These are phyloP conservation scores for Skeletonema marinoi DNA, from an alignment of 108 stramenopile species.

Conservation along the genomic window DNA sequence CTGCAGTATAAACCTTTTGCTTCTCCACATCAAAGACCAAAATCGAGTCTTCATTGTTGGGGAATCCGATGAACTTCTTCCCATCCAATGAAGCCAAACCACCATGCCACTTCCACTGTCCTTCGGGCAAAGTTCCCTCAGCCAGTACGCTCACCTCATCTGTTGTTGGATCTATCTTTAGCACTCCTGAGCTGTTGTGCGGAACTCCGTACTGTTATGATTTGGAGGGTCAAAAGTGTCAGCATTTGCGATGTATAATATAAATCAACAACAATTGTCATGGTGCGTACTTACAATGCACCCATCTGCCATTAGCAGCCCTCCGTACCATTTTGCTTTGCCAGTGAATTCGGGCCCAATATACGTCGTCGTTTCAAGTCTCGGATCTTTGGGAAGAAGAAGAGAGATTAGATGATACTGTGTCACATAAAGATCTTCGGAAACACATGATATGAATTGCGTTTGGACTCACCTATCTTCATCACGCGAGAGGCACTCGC, in stretches of 20 bases:
- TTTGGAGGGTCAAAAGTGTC: background rate
- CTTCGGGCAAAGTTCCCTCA: slow-evolving; percentile 47
- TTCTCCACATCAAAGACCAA: slow-evolving; percentile 57
- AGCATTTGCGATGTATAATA: too few relatives aligned
- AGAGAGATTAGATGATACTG: too few relatives aligned
- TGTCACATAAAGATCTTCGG: too few relatives aligned
- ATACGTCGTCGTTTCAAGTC: slow-evolving; percentile 42
- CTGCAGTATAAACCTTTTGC: slow-evolving; percentile 49
- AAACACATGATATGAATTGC: too few relatives aligned
- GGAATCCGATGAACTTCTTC: slow-evolving; percentile 66
- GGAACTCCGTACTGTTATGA: slow-evolving; percentile 57
- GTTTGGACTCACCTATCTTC: slow-evolving; percentile 25
- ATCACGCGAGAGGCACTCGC: slow-evolving; percentile 62
- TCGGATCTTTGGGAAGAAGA: slow-evolving; percentile 24
- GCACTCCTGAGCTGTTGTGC: slow-evolving; percentile 61
- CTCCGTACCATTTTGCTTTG: slow-evolving; percentile 56
- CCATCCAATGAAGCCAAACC: slow-evolving; percentile 56
- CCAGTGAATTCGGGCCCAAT: slow-evolving; percentile 53
- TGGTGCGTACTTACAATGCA: background rate
- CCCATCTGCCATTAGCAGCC: background rate
- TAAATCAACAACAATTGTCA: too few relatives aligned
- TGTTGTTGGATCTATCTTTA: slow-evolving; percentile 63
- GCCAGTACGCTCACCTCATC: slow-evolving; percentile 52
- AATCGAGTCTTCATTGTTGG: slow-evolving; percentile 66
- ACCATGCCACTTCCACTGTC: slow-evolving; percentile 79